Evolutionary conservation across 169 alveolate genomes (phyloP), one percentile per base, ranked within the genome.

Genomic region (Fabrea salina): DNA sequence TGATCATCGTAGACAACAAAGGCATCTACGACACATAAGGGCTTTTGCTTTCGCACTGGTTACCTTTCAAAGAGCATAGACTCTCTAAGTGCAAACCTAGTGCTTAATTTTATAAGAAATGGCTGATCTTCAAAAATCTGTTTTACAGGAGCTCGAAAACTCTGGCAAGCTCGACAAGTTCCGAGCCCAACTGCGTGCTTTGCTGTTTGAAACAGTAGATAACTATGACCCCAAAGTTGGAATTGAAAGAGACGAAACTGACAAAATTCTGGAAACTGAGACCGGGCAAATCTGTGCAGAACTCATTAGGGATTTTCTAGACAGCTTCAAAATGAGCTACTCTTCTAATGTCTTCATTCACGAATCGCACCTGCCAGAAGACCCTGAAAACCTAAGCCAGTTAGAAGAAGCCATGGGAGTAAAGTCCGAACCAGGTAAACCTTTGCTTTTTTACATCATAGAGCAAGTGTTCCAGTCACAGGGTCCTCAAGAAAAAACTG

Each of bases 251-350:
- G 43, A 27, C 25, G 71, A 58, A 58, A 58, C 71, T 43, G n/a
- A 27, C n/a, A 33, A 30, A 35, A 58, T 58, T 30, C n/a, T 66
- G 54, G 51, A 66, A 40, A 37, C 58, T n/a, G 51, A 32, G n/a
- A 41, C 54, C 37, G 76, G 76, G 30, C 56, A 66, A 66, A 66
- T 66, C 2, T 32, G 57, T 66, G n/a, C 57, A 4, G 76, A 66
- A 37, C 76, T 66, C 16, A 25, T 41, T n/a, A 25, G 76, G 41
- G 54, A 66, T 41, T 66, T 66, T 32, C 30, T 66, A 19, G 76
- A 66, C 3, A 22, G 37, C 51, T 66, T 39, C 16, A 41, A 66
- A 66, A 35, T 66, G 6, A 32, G 41, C 13, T 25, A 66, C 4
- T 37, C 76, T 41, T 40, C 22, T 2, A 4, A 35, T 13, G 54